phyloP scores from a whole-genome alignment of 306 rosid species.

The Oxytropis ochrocephala region DNA sequence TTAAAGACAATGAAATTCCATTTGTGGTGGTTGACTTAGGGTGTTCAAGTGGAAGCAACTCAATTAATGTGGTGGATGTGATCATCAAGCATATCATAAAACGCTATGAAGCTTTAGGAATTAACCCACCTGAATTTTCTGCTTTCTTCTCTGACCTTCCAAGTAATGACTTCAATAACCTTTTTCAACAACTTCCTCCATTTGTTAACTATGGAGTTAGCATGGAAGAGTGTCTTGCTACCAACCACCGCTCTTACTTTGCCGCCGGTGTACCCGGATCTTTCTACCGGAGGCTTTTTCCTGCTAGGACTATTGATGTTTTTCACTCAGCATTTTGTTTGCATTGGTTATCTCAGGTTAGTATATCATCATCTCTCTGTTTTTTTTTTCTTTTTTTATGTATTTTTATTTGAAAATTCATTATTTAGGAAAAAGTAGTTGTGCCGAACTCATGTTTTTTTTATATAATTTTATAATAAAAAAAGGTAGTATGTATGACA shows the following conservation, averaged over 20 bases:
- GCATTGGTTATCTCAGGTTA: conserved; percentile 95
- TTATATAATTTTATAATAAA: neutral
- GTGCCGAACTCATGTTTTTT: neutral
- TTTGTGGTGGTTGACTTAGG: conserved; percentile 88
- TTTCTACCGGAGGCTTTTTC: conserved; percentile 77
- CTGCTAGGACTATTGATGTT: conserved; percentile 66
- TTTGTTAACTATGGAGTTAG: conserved; percentile 53
- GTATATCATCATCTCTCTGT: neutral
- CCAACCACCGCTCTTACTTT: conserved; percentile 72
- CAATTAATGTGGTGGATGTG: conserved; percentile 62
- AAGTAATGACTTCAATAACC: conserved; percentile 86
- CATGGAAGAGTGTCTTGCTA: conserved; percentile 88
- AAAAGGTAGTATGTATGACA: neutral
- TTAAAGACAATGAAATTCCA: conserved; percentile 41
- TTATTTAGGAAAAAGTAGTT: neutral
- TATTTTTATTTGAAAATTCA: neutral
- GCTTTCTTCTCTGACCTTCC: conserved; percentile 98
- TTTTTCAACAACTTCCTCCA: conserved; percentile 89
- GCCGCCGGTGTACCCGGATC: conserved; percentile 95
- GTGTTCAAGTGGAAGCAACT: conserved; percentile 85
- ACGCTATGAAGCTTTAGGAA: conserved; percentile 64
- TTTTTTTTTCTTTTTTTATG: neutral
- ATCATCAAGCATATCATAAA: conserved; percentile 73
- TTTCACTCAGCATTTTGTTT: conserved; percentile 87
- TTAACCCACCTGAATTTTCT: conserved; percentile 71